Evolutionary conservation across 1,284 basidiomycete species (phyloP).

Genomic region (Malassezia pachydermatis): DNA sequence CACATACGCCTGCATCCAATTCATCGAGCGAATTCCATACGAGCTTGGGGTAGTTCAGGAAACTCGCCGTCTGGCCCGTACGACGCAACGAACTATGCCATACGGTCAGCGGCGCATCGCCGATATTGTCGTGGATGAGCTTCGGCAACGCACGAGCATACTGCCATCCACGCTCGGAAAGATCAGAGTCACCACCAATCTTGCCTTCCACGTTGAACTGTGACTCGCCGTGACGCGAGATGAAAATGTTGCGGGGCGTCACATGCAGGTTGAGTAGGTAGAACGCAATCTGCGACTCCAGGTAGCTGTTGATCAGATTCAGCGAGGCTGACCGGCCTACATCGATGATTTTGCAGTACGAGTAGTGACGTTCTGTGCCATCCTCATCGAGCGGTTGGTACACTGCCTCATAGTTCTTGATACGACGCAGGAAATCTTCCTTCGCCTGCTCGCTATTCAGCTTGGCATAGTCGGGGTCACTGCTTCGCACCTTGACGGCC

Average conservation of each 20-base stretch:
- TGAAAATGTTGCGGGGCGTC: slow-evolving; percentile 90
- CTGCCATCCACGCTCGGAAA: slow-evolving; percentile 72
- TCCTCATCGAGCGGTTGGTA: slow-evolving; percentile 70
- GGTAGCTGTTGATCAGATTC: slow-evolving; percentile 58
- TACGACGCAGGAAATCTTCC: slow-evolving; percentile 76
- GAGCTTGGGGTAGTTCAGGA: slow-evolving; percentile 76
- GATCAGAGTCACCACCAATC: slow-evolving; percentile 85
- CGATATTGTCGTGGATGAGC: slow-evolving; percentile 80
- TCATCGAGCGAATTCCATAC: slow-evolving; percentile 99
- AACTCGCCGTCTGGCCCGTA: slow-evolving; percentile 79
- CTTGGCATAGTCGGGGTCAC: slow-evolving; percentile 93
- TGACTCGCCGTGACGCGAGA: slow-evolving; percentile 94
- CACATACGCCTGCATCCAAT: slow-evolving; percentile 95
- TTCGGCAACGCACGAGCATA: slow-evolving; percentile 79
- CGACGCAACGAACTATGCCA: slow-evolving; percentile 93
- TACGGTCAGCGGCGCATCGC: slow-evolving; percentile 76
- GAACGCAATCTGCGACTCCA: slow-evolving; percentile 92
- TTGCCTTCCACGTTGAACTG: slow-evolving; percentile 93
- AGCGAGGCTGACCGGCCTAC: slow-evolving; percentile 48
- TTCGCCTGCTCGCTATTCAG: slow-evolving; percentile 76
- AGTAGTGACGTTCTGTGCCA: slow-evolving; percentile 60
- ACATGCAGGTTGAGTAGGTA: slow-evolving; percentile 97
- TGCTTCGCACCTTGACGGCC: slow-evolving; percentile 84
- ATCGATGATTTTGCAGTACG: slow-evolving; percentile 46
- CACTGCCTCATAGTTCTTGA: slow-evolving; percentile 84